Conservation (phyloP, 2,329 filamentous ascomycete species). For the Xylaria sp. region DNA sequence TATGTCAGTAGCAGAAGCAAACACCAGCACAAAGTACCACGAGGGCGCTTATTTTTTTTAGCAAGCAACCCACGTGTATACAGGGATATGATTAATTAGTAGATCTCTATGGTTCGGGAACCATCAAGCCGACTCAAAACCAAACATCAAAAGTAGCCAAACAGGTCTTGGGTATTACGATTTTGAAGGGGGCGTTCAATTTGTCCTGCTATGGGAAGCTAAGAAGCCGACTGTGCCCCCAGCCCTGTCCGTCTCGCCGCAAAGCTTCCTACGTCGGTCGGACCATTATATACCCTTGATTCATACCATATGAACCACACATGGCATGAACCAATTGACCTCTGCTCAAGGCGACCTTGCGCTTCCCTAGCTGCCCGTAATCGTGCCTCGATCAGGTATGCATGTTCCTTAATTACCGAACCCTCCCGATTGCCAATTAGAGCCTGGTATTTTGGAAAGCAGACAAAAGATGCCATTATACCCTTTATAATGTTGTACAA, state of each 20-base stretch:
- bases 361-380: constrained; percentile 19
- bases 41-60: not conserved
- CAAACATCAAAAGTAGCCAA: not conserved
- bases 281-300: constrained; percentile 17
- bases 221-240: constrained; percentile 20
- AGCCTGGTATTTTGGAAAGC: constrained; percentile 36
- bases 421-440: constrained; percentile 36
- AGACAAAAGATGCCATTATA: constrained; percentile 45
- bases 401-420: constrained; percentile 14
- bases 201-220: constrained; percentile 30
- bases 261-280: constrained; percentile 14
- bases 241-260: not conserved
- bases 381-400: constrained; percentile 28
- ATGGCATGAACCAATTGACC: constrained; percentile 7
- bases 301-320: constrained; percentile 12
- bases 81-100: not conserved
- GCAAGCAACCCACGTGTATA: not conserved
- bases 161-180: constrained; percentile 7
- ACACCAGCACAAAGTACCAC: not conserved
- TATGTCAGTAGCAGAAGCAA: too few relatives aligned
- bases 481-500: constrained; percentile 44
- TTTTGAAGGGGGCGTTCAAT: constrained; percentile 15
- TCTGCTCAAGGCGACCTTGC: constrained; percentile 14
- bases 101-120: not conserved
- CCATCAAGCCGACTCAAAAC: not conserved